Percentiles rank a stretch among this genome's conserved stretches.
phyloP scores from a whole-genome alignment of 1,284 basidiomycete species.

The Rhodotorula sp. region DNA sequence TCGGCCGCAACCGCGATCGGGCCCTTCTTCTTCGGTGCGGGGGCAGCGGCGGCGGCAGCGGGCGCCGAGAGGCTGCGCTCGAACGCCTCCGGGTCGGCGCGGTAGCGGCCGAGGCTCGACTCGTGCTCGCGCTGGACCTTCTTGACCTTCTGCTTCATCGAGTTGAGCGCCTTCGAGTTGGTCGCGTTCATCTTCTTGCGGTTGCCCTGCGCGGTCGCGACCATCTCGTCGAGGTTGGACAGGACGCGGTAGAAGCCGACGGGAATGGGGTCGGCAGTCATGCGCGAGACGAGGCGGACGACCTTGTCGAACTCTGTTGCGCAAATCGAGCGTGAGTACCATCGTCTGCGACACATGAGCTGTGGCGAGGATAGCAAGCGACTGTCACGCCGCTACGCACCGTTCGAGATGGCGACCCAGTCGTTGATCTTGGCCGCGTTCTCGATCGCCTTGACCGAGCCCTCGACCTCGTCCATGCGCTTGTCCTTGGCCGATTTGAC shows the following conservation, averaged over 20 bases:
- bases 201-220: conserved; percentile 67
- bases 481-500: conserved; percentile 86
- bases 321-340: neutral
- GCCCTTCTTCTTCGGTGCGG: conserved; percentile 53
- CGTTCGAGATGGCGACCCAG: conserved; percentile 89
- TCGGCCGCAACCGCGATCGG: conserved; percentile 51
- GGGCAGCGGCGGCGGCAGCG: conserved; percentile 53
- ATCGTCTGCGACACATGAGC: too few species aligned
- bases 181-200: conserved; percentile 97
- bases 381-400: conserved; percentile 53
- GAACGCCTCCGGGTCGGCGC: conserved; percentile 83
- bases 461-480: conserved; percentile 83
- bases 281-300: conserved; percentile 78
- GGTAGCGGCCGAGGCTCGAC: conserved; percentile 70
- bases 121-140: conserved; percentile 91
- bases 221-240: conserved; percentile 70
- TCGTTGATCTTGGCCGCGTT: conserved; percentile 96
- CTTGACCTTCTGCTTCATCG: conserved; percentile 96
- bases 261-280: conserved; percentile 79
- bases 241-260: conserved; percentile 82
- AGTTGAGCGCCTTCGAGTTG: conserved; percentile 90
- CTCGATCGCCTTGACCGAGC: conserved; percentile 83
- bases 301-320: conserved; percentile 91
- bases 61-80: conserved; percentile 68
- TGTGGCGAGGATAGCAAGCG: neutral